Base-by-base conservation (phyloP, 495 filamentous ascomycete species). In the Hypoxylon intermedium region DNA sequence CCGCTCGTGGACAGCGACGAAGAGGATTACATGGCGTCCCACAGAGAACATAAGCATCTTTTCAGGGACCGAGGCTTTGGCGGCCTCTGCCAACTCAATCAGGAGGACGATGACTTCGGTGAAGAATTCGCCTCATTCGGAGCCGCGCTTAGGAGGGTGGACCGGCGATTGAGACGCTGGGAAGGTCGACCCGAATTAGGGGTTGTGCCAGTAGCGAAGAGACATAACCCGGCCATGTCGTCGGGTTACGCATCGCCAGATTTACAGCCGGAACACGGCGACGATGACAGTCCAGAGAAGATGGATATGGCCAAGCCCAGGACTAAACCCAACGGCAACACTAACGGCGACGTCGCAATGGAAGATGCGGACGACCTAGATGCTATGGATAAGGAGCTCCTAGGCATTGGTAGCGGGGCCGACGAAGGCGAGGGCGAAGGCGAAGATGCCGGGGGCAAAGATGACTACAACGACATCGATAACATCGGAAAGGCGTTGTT, bases 1-100 rank as follows among this genome's bases (percentile, higher is more conserved):
- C 85, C 85, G 5, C 93, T 95, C 48, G 84, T 84, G 30, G 84
- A 93, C 63, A 91, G 91, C 40, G 90, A 92, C 40, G 89, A 90
- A 47, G 93, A 97, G 44, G 79, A 85, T 11, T 62, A 63, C 45
- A 62, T 65, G 48, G 33, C 49, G 18, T 55, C 58, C 9, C 56
- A 63, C 23, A 49, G 56, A 24, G 60, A 50, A 18, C 52, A 60
- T 16, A 64, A 58, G 28, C 49, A 44, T 7, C 65, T 65, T 11
- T 83, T 81, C 67, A 71, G 75, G 26, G 81, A 84, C 67, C 72
- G 74, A 44, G 90, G 89, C 26, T 81, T 82, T 20, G 89, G 85
- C 11, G 91, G 91, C 2, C 72, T 96, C 19, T 79, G 87, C 43
- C 87, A 86, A 16, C 82, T 87, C 3, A 78, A 79, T n/a, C 73